A percentile compares a stretch with the other conserved stretches of the same genome.
Evolutionary conservation across 75 land plant genomes (phyloP).

Genomic region (Adiantum capillusveneris): DNA sequence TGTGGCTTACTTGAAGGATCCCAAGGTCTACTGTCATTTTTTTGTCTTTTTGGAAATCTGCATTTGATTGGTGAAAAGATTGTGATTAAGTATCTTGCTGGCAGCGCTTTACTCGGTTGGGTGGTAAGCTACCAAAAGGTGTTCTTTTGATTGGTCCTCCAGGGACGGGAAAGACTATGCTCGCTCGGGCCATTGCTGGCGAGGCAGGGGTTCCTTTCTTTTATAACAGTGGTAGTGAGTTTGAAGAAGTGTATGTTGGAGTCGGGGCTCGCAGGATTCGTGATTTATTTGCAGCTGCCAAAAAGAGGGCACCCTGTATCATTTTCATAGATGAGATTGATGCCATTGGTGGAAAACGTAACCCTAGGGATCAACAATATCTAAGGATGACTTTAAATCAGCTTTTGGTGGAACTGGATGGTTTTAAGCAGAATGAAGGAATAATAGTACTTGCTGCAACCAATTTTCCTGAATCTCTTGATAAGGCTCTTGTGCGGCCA

Average conservation of each 20-base stretch:
- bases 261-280: slow-evolving; percentile 93
- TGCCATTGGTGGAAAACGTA: slow-evolving; percentile 96
- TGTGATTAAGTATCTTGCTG: neutral
- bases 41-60: neutral
- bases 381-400: slow-evolving; percentile 99
- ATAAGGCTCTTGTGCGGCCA: slow-evolving; percentile 92
- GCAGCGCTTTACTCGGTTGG: slow-evolving; percentile 91
- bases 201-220: slow-evolving; percentile 99
- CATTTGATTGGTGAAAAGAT: neutral
- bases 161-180: slow-evolving; percentile 96
- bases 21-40: slow-evolving; percentile 45
- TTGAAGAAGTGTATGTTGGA: slow-evolving; percentile 99
- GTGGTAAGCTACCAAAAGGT: slow-evolving; percentile 98
- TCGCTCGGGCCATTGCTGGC: slow-evolving; percentile 97
- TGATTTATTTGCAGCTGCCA: slow-evolving; percentile 94
- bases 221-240: slow-evolving; percentile 98
- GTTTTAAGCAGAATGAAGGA: slow-evolving; percentile 98
- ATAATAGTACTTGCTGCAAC: slow-evolving; percentile 99
- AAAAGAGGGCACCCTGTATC: slow-evolving; percentile 95
- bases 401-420: slow-evolving; percentile 93
- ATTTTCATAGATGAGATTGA: slow-evolving; percentile 98
- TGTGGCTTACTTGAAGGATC: slow-evolving; percentile 93
- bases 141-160: slow-evolving; percentile 98
- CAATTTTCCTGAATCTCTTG: slow-evolving; percentile 94
- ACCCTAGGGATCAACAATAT: slow-evolving; percentile 95